phyloP scores from a whole-genome alignment of 2,329 filamentous ascomycete genomes.

The Diaporthe citrichinensis region DNA sequence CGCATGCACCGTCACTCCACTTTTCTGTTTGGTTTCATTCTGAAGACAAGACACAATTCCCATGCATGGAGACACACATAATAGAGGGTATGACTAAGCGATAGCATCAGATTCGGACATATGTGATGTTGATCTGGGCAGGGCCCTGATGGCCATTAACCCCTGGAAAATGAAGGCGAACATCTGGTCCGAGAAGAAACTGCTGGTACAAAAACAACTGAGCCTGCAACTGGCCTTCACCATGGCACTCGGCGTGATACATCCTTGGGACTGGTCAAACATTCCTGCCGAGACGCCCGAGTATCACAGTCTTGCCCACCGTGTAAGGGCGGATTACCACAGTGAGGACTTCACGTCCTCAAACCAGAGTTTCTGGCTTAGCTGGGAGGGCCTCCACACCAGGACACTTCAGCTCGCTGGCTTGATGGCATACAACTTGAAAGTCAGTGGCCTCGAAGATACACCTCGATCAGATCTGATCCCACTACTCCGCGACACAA shows the following conservation, averaged over 20 bases:
- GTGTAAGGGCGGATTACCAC: constrained; percentile 39
- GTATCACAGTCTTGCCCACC: constrained; percentile 36
- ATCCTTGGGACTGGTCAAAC: constrained; percentile 36
- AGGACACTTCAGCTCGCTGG: constrained; percentile 41
- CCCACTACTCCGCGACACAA: constrained; percentile 31
- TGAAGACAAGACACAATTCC: not conserved
- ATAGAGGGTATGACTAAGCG: constrained; percentile 9
- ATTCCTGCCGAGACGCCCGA: constrained; percentile 22
- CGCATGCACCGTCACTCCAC: not conserved
- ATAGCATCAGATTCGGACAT: constrained; percentile 38
- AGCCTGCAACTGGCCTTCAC: constrained; percentile 40
- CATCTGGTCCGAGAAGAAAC: constrained; percentile 38
- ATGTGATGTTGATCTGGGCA: constrained; percentile 38
- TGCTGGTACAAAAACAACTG: constrained; percentile 38
- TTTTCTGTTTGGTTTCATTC: not conserved
- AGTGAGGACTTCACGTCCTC: constrained; percentile 36
- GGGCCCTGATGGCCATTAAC: constrained; percentile 40
- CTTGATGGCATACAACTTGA: constrained; percentile 39
- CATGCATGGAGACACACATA: not conserved
- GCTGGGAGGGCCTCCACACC: constrained; percentile 42
- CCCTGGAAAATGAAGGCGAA: constrained; percentile 37
- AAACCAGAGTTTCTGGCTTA: constrained; percentile 40
- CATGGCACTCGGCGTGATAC: constrained; percentile 37
- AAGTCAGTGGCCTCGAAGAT: constrained; percentile 36
- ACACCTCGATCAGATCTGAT: constrained; percentile 40